Evolutionary conservation across 2,329 filamentous ascomycete species (phyloP), one percentile per base, ranked within the genome.

Genomic region (Xylariaceae sp.): DNA sequence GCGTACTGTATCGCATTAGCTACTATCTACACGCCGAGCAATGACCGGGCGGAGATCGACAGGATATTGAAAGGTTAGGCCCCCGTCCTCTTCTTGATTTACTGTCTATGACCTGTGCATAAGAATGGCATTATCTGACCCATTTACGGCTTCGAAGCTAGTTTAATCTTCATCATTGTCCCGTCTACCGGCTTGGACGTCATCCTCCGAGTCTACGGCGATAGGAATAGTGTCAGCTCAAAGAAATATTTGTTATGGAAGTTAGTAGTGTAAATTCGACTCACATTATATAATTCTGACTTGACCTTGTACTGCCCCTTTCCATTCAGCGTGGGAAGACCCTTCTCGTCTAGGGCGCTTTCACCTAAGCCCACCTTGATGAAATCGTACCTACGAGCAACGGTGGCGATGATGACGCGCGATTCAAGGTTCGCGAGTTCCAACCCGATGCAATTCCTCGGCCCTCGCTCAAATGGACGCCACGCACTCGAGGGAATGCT

Each of bases 361-460:
- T 71, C 70, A 1, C 71, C 71, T 14, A 70, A 40, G 0, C 71
- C 71, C 0, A 67, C 63, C 59, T 73, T 73, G 43, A 62, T 56
- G 56, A 73, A 72, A 40, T 72, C 67, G 48, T 67, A 73, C 7
- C 57, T 60, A 32, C 69, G 60, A 20, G 65, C 66, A 7, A 70
- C 61, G 2, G 62, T 56, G n/a, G 70, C 58, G 41, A 73, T 52
- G 19, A 73, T 69, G 10, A 72, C 64, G 1, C 69, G 60, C 1
- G 66, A 62, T 52, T 73, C 71, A 26, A 72, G 61, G 18, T 68
- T 79, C 0, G 80, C 82, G 32, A 86, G 69, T 56, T 81, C 79
- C 64, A 82, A 78, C 0, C 82, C 83, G 32, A 85, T 78, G 61
- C 82, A 85, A 50, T 77, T 81, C 4, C 82, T 65, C 6, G 77